A percentile compares a stretch with the other conserved stretches of the same genome.
phyloP scores from a whole-genome alignment of 73 alveolate genomes.

The Stentor roeselii region DNA sequence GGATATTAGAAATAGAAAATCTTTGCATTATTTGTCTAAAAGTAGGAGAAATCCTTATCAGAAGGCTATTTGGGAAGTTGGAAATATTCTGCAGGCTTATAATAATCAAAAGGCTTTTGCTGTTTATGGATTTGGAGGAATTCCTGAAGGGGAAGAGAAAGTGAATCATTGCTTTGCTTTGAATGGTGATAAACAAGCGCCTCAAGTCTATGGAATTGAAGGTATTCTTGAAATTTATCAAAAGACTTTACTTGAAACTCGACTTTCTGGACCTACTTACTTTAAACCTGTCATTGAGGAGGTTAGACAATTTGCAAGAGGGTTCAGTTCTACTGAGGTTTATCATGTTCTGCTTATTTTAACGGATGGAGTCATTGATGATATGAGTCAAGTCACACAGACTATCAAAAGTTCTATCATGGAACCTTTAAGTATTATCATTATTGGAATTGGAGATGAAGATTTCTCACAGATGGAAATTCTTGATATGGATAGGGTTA shows the following conservation, averaged over 20 bases:
- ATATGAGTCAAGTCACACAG: slow-evolving; percentile 69
- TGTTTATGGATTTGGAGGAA: slow-evolving; percentile 80
- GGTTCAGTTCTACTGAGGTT: slow-evolving; percentile 32
- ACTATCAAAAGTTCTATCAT: slow-evolving; percentile 59
- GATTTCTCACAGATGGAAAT: slow-evolving; percentile 67
- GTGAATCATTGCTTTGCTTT: slow-evolving; percentile 63
- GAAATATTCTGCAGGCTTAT: slow-evolving; percentile 68
- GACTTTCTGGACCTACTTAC: slow-evolving; percentile 67
- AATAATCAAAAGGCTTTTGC: slow-evolving; percentile 75
- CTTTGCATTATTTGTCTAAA: slow-evolving; percentile 59
- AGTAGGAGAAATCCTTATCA: slow-evolving; percentile 53
- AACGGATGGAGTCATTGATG: slow-evolving; percentile 95
- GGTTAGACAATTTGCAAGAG: slow-evolving; percentile 54
- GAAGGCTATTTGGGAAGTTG: slow-evolving; percentile 65
- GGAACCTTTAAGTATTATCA: slow-evolving; percentile 77
- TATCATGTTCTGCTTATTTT: slow-evolving; percentile 82
- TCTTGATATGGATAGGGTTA: slow-evolving; percentile 88
- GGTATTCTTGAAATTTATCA: slow-evolving; percentile 64
- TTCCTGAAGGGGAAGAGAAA: slow-evolving; percentile 41
- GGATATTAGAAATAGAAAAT: slow-evolving; percentile 37
- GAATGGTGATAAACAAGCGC: slow-evolving; percentile 55
- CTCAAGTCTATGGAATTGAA: slow-evolving; percentile 62
- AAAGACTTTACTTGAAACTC: slow-evolving; percentile 42
- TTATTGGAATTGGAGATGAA: slow-evolving; percentile 82
- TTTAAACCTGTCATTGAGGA: slow-evolving; percentile 61